A percentile compares a stretch with the other conserved stretches of the same genome.
phyloP scores from a whole-genome alignment of 805 yeast genomes.

The Saturnispora quitensis region DNA sequence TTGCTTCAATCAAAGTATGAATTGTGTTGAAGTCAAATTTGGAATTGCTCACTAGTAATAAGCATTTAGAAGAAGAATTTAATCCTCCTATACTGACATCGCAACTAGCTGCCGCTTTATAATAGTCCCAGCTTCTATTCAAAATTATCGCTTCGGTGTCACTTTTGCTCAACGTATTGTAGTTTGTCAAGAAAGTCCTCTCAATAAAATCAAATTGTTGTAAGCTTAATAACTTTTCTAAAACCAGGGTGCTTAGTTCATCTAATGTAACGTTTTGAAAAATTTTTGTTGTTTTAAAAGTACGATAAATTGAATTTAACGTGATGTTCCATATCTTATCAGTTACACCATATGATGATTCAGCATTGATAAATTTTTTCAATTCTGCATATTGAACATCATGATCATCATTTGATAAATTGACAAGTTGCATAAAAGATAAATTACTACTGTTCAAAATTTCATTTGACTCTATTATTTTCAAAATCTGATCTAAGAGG shows the following conservation, averaged over 20 bases:
- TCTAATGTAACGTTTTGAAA: constrained; percentile 19
- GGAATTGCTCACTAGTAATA: constrained; percentile 11
- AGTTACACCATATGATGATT: constrained; percentile 14
- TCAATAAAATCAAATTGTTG: constrained; percentile 16
- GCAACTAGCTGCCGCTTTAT: constrained; percentile 23
- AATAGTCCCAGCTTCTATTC: constrained; percentile 21
- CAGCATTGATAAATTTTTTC: constrained; percentile 21
- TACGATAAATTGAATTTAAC: constrained; percentile 23
- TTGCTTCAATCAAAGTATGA: constrained; percentile 17
- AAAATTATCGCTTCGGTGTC: constrained; percentile 10
- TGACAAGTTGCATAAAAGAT: constrained; percentile 19
- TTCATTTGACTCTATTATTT: constrained; percentile 23
- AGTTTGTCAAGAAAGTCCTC: constrained; percentile 13
- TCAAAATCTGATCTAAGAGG: constrained; percentile 12
- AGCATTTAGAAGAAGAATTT: constrained; percentile 17
- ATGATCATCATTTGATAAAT: constrained; percentile 14
- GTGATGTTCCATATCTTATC: constrained; percentile 19
- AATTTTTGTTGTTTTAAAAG: constrained; percentile 18
- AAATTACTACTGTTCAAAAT: constrained; percentile 21
- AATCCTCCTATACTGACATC: constrained; percentile 22
- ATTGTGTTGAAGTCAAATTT: constrained; percentile 8
- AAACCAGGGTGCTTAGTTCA: constrained; percentile 18
- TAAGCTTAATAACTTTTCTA: constrained; percentile 17
- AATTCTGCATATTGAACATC: constrained; percentile 20
- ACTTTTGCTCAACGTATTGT: constrained; percentile 14